Conservation (phyloP, 768 basidiomycete species). For the Hygrophoropsis aurantiaca region DNA sequence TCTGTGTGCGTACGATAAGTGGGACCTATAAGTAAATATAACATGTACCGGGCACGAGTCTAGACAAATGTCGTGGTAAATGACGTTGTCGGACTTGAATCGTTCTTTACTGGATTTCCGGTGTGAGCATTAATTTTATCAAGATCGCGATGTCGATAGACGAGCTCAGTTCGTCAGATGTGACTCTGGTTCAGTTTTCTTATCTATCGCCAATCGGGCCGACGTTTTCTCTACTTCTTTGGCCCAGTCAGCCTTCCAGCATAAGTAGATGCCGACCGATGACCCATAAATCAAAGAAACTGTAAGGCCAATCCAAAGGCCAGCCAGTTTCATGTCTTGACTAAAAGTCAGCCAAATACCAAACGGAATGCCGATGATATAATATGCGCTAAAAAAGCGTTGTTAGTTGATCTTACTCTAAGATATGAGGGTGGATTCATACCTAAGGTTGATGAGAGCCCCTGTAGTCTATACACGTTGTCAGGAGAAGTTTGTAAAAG, state of each 20-base stretch:
- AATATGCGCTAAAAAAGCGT: constrained; percentile 67
- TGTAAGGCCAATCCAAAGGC: constrained; percentile 87
- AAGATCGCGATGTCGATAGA: too few relatives aligned
- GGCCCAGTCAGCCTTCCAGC: constrained; percentile 65
- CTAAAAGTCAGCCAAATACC: constrained; percentile 79
- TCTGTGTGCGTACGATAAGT: too few relatives aligned
- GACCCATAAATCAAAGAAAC: constrained; percentile 61
- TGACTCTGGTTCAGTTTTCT: constrained; percentile 30
- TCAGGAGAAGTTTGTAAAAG: background rate
- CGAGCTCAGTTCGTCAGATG: too few relatives aligned
- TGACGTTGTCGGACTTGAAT: too few relatives aligned
- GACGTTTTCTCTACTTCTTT: constrained; percentile 63
- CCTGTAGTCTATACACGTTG: constrained; percentile 55
- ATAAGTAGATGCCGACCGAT: constrained; percentile 51
- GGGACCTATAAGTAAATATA: too few relatives aligned
- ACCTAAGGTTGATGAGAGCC: constrained; percentile 78
- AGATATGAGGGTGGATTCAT: background rate
- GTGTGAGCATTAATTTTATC: too few relatives aligned
- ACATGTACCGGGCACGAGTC: too few relatives aligned
- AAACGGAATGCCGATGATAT: constrained; percentile 78
- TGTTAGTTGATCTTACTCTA: background rate
- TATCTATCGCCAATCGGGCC: constrained; percentile 50
- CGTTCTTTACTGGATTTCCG: too few relatives aligned
- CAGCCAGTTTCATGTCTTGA: constrained; percentile 57
- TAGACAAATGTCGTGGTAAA: too few relatives aligned